A percentile compares a stretch with the other conserved stretches of the same genome.
Conservation (phyloP, 2,329 filamentous ascomycete genomes). For the Colletotrichum simmondsii region DNA sequence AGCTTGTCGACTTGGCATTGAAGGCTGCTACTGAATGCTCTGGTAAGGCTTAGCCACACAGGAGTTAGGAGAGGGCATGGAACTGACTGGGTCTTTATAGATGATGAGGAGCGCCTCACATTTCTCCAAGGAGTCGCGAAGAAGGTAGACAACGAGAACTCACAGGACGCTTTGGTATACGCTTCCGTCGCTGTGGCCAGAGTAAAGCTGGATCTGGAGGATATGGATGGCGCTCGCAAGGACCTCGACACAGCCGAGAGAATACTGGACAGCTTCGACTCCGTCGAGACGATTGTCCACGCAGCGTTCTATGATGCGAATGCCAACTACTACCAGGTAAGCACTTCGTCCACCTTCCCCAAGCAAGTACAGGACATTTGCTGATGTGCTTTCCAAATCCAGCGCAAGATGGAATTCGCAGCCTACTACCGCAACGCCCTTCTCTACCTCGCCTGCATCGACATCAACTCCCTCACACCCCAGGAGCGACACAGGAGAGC, state of each 20-base stretch:
- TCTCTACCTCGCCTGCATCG: slow-evolving; percentile 96
- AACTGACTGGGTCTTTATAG: slow-evolving; percentile 55
- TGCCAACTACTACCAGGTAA: slow-evolving; percentile 89
- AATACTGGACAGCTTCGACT: slow-evolving; percentile 91
- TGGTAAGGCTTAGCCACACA: slow-evolving; percentile 59
- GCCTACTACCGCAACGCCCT: slow-evolving; percentile 98
- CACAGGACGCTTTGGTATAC: slow-evolving; percentile 96
- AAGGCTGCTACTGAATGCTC: slow-evolving; percentile 87
- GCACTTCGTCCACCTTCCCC: slow-evolving; percentile 22
- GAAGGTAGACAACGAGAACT: slow-evolving; percentile 91
- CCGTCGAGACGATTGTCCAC: slow-evolving; percentile 94
- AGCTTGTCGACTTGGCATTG: slow-evolving; percentile 91
- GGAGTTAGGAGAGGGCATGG: background rate
- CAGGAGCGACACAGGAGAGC: slow-evolving; percentile 84
- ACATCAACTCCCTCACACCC: slow-evolving; percentile 78
- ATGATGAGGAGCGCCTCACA: slow-evolving; percentile 84
- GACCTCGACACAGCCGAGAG: slow-evolving; percentile 89
- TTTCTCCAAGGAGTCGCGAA: slow-evolving; percentile 87
- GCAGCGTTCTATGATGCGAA: slow-evolving; percentile 96
- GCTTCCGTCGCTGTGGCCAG: slow-evolving; percentile 90
- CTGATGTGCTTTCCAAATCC: slow-evolving; percentile 47
- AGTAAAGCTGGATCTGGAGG: slow-evolving; percentile 83
- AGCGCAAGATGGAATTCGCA: slow-evolving; percentile 88
- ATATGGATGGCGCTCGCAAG: slow-evolving; percentile 84
- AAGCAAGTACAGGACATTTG: background rate